Evolutionary conservation across 805 yeast species (phyloP).

Genomic region (Ogataea allantospora): DNA sequence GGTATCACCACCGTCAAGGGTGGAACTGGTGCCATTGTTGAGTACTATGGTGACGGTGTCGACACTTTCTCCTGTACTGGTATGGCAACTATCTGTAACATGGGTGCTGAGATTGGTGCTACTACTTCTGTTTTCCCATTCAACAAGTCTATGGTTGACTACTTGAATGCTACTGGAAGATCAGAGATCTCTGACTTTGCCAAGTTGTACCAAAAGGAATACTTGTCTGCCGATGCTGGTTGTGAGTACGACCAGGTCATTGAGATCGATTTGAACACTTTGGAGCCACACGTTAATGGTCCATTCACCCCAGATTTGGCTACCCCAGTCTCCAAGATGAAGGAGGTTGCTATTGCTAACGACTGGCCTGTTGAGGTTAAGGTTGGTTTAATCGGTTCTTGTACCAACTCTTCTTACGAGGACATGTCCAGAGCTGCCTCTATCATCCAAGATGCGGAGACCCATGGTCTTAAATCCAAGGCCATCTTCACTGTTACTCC

Average conservation of each 20-base stretch:
- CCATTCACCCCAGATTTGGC: conserved; percentile 98
- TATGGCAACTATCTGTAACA: conserved; percentile 98
- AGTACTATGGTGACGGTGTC: conserved; percentile 95
- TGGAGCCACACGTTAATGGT: conserved; percentile 96
- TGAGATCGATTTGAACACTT: conserved; percentile 79
- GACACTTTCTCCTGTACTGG: conserved; percentile 92
- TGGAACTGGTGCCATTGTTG: conserved; percentile 96
- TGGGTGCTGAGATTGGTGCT: conserved; percentile 99
- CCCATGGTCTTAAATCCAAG: conserved; percentile 85
- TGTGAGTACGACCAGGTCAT: conserved; percentile 90
- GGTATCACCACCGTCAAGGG: conserved; percentile 96
- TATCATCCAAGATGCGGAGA: conserved; percentile 80
- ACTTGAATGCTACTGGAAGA: conserved; percentile 82
- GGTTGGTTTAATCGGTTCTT: conserved; percentile 96
- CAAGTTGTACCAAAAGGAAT: conserved; percentile 40
- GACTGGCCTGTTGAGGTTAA: conserved; percentile 85
- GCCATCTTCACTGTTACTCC: conserved; percentile 94
- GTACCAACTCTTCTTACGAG: conserved; percentile 97
- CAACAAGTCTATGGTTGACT: conserved; percentile 49
- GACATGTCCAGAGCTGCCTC: conserved; percentile 97
- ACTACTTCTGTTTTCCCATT: conserved; percentile 97
- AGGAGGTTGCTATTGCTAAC: conserved; percentile 63
- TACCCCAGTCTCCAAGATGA: conserved; percentile 84
- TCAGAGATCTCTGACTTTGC: conserved; percentile 81
- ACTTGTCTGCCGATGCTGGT: conserved; percentile 78